Conservation (phyloP, 495 filamentous ascomycete genomes). For the Aspergillus panamensis region DNA sequence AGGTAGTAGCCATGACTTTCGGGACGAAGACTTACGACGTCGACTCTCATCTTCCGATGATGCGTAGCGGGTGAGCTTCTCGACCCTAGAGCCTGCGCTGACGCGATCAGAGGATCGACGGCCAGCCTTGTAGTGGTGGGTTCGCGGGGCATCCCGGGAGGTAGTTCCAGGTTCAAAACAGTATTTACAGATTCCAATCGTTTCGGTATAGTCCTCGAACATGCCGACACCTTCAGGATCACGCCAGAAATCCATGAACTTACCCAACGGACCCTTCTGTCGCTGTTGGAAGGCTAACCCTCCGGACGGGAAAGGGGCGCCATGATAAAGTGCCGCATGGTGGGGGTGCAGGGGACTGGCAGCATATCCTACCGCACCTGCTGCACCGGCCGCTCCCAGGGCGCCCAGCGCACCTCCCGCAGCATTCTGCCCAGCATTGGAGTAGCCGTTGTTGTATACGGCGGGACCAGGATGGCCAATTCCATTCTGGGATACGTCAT, state of each 20-base stretch:
- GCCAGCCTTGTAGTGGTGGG: constrained; percentile 52
- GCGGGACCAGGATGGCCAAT: constrained; percentile 20
- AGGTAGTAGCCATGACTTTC: constrained; percentile 53
- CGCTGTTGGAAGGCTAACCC: constrained; percentile 44
- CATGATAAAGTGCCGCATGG: constrained; percentile 23
- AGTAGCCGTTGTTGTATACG: constrained; percentile 30
- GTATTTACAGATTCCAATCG: constrained; percentile 63
- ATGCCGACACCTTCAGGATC: constrained; percentile 64
- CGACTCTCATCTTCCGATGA: constrained; percentile 53
- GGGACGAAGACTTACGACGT: constrained; percentile 40
- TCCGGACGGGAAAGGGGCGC: constrained; percentile 25
- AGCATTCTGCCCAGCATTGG: constrained; percentile 39
- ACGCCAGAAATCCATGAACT: constrained; percentile 61
- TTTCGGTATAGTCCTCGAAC: constrained; percentile 72
- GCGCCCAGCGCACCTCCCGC: constrained; percentile 30
- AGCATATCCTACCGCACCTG: constrained; percentile 42
- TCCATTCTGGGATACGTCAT: constrained; percentile 26
- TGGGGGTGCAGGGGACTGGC: constrained; percentile 30
- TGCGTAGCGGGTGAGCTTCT: constrained; percentile 56
- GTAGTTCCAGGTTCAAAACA: constrained; percentile 65
- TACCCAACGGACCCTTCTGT: constrained; percentile 53
- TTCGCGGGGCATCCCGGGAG: constrained; percentile 60
- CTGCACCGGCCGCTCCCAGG: constrained; percentile 43
- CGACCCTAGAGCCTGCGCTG: constrained; percentile 47
- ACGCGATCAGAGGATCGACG: constrained; percentile 46